Conservation (phyloP, 805 yeast genomes). For the Ogataea populi-albae region DNA sequence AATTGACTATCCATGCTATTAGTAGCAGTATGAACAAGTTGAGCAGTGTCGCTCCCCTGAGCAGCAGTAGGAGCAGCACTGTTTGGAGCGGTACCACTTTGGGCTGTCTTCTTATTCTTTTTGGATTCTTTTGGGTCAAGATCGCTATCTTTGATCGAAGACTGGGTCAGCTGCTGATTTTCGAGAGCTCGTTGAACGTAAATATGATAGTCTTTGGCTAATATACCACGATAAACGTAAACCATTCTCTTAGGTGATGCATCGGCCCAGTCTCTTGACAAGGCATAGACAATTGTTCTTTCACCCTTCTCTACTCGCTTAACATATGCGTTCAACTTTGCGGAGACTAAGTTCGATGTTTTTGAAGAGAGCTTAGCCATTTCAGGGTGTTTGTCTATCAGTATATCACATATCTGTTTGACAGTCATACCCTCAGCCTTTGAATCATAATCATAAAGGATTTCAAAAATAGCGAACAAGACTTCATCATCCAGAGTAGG, state of each 20-base stretch:
- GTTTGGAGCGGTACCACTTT: slow-evolving; percentile 13
- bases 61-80: slow-evolving; percentile 16
- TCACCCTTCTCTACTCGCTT: slow-evolving; percentile 85
- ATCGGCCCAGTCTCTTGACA: slow-evolving; percentile 88
- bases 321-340: slow-evolving; percentile 80
- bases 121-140: slow-evolving; percentile 16
- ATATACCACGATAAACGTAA: slow-evolving; percentile 75
- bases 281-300: slow-evolving; percentile 63
- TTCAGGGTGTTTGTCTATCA: slow-evolving; percentile 73
- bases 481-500: slow-evolving; percentile 72
- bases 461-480: slow-evolving; percentile 68
- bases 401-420: slow-evolving; percentile 76
- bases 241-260: slow-evolving; percentile 89
- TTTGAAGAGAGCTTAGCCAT: slow-evolving; percentile 80
- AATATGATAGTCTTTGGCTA: slow-evolving; percentile 70
- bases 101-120: slow-evolving; percentile 16
- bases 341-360: slow-evolving; percentile 76
- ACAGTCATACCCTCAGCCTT: slow-evolving; percentile 84
- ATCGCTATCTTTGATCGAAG: slow-evolving; percentile 11
- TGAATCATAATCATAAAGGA: slow-evolving; percentile 65
- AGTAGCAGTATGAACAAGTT: slow-evolving; percentile 12
- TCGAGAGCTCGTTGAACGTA: slow-evolving; percentile 68
- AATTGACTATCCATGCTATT: slow-evolving; percentile 12
- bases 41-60: slow-evolving; percentile 16
- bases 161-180: slow-evolving; percentile 38